A percentile compares a stretch with the other conserved stretches of the same genome.
Evolutionary conservation across 805 yeast genomes (phyloP).

Genomic region (Blastobotrys chiropterorum): DNA sequence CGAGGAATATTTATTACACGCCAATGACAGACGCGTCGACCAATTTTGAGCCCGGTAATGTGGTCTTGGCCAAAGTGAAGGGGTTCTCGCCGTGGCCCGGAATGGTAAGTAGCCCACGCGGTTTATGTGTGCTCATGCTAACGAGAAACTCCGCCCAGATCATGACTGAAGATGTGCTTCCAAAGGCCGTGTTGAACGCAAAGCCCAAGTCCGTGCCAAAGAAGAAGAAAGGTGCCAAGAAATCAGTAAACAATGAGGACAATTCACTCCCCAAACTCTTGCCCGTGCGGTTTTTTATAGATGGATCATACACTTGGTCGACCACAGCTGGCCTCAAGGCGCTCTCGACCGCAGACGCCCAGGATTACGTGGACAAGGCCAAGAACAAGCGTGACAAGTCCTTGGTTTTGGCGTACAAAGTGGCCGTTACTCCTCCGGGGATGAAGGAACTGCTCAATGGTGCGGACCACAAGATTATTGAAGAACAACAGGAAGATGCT

Average conservation of each 20-base stretch:
- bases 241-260: conserved; percentile 12
- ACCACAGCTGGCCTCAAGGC: conserved; percentile 44
- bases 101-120: conserved; percentile 40
- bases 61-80: conserved; percentile 73
- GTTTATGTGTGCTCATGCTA: not conserved
- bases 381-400: conserved; percentile 39
- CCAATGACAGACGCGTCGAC: conserved; percentile 1
- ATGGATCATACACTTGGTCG: conserved; percentile 69
- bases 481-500: conserved; percentile 4
- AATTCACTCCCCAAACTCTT: conserved; percentile 21
- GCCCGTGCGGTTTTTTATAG: conserved; percentile 66
- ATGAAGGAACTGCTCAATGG: conserved; percentile 36
- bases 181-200: conserved; percentile 19
- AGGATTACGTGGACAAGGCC: conserved; percentile 29
- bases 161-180: conserved; percentile 21
- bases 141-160: conserved; percentile 16
- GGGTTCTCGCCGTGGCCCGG: conserved; percentile 93
- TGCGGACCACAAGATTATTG: not conserved
- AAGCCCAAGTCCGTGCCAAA: conserved; percentile 31
- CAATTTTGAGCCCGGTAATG: conserved; percentile 40
- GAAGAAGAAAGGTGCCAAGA: conserved; percentile 15
- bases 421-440: conserved; percentile 48
- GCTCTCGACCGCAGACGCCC: conserved; percentile 39
- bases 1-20: not conserved
- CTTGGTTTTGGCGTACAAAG: conserved; percentile 45